A percentile compares a stretch with the other conserved stretches of the same genome.
phyloP scores from a whole-genome alignment of 805 yeast species.

The Hanseniaspora clermontiae region DNA sequence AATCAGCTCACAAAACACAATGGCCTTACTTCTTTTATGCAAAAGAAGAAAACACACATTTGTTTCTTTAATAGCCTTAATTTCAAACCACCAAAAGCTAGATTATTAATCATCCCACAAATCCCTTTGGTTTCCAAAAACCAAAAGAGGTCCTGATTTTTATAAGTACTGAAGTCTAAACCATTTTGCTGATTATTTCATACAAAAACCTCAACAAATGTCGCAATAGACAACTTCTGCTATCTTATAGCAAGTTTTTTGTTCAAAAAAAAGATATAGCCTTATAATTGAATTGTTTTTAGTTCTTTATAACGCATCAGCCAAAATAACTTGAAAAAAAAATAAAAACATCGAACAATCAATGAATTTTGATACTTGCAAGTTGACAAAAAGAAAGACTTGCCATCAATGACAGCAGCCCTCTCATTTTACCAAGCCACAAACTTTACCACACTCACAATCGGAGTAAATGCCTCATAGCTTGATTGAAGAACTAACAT shows the following conservation, averaged over 20 bases:
- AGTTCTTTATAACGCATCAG: too few relatives aligned
- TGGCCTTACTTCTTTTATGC: background rate
- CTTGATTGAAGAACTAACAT: background rate
- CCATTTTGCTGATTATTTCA: background rate
- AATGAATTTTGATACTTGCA: background rate
- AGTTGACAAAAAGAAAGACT: too few relatives aligned
- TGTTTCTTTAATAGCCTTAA: background rate
- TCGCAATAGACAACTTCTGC: background rate
- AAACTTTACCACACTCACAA: too few relatives aligned
- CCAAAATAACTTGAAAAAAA: too few relatives aligned
- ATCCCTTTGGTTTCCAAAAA: background rate
- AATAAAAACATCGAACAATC: background rate
- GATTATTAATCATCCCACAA: constrained; percentile 4
- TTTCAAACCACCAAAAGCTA: background rate
- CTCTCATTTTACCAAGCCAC: too few relatives aligned
- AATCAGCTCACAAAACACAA: background rate
- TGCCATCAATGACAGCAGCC: too few relatives aligned
- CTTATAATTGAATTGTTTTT: too few relatives aligned
- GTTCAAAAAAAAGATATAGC: background rate
- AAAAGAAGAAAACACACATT: constrained; percentile 1
- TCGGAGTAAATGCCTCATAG: background rate
- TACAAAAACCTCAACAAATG: background rate
- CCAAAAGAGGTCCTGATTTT: background rate
- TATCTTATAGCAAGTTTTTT: background rate
- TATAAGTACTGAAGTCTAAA: background rate